Base-by-base conservation (phyloP, 345 rosid genomes). In the Citrus cavaleriei region DNA sequence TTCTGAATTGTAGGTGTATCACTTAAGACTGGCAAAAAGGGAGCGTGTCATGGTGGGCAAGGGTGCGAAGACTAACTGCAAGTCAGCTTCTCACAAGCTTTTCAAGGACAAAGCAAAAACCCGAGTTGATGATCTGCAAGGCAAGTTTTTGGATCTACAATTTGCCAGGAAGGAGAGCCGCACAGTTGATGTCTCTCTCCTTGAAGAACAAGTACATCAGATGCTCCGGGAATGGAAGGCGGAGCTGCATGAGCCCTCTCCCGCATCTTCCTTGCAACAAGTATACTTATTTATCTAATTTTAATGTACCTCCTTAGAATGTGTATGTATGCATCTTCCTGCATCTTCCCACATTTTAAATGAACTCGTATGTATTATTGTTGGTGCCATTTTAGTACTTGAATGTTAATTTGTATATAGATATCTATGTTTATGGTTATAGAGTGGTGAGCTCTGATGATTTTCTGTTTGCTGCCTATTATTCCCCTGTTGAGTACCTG, bases 201-300 rank as follows among this genome's bases (percentile, higher is more conserved):
- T 97, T 7, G 99, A 93, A 87, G 99, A 97, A 87, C 99, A 93
- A 84, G 98, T 94, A 16, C 98, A 97, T 83, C 99, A 97, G 93
- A 97, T 94, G 99, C 98, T 97, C 27, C 92, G 98, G 10, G 99
- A 97, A 72, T 97, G 99, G 99, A 97, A 94, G 83, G 77, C 98
- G 0, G 99, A 97, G 87, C 99, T 97, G 81, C 93, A 97, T 49
- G 98, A 97, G 83, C 98, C 99, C 5, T 94, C 99, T 81, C 98
- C 99, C 1, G 95, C 98, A 3, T 89, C 98, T 46, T 97, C 99
- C 73, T 77, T 94, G 92, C 99, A 94, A 84, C 99, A 97, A 83
- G 99, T 97, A 85, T 21, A 57, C 57, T 28, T 30, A n/a, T 51
- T 61, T 61, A 60, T 63, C 80, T 37, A 62, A 68, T 78, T 82